Conservation (phyloP, 108 stramenopile genomes). For the Tribonema minus region DNA sequence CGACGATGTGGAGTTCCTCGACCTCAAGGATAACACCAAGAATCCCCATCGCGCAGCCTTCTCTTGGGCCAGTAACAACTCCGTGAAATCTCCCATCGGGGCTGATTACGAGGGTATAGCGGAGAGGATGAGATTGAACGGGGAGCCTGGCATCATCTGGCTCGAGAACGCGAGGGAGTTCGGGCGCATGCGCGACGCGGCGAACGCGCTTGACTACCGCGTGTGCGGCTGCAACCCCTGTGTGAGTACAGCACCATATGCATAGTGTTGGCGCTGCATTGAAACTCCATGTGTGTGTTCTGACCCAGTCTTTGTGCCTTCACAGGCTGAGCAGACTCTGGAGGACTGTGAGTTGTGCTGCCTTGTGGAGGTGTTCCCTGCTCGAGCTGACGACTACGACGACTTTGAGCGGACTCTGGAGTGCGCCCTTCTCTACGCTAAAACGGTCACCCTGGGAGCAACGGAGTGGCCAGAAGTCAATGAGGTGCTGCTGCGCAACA, state of each 20-base stretch:
- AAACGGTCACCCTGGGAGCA: slow-evolving; percentile 58
- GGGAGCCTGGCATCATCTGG: slow-evolving; percentile 63
- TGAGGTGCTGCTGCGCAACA: slow-evolving; percentile 56
- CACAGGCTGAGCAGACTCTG: slow-evolving; percentile 66
- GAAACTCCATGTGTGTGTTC: no score
- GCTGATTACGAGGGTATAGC: slow-evolving; percentile 55
- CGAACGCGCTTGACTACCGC: slow-evolving; percentile 45
- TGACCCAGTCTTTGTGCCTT: no score
- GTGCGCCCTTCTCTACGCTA: slow-evolving; percentile 58
- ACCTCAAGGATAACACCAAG: slow-evolving; percentile 45
- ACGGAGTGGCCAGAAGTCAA: slow-evolving; percentile 61
- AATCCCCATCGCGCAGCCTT: slow-evolving; percentile 56
- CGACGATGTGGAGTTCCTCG: slow-evolving; percentile 43
- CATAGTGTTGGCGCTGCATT: no score
- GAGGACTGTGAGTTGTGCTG: slow-evolving; percentile 63
- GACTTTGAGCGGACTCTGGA: slow-evolving; percentile 45
- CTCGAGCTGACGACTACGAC: slow-evolving; percentile 57
- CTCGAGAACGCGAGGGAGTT: slow-evolving; percentile 57
- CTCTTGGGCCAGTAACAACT: slow-evolving; percentile 61
- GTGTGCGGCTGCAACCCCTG: slow-evolving; percentile 63
- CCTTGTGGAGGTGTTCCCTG: slow-evolving; percentile 61
- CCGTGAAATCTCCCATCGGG: slow-evolving; percentile 47
- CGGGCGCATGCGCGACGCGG: slow-evolving; percentile 52
- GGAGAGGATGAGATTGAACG: slow-evolving; percentile 51
- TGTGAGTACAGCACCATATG: no score